Conservation (phyloP, 345 rosid species). For the Gossypium rotundifolium region DNA sequence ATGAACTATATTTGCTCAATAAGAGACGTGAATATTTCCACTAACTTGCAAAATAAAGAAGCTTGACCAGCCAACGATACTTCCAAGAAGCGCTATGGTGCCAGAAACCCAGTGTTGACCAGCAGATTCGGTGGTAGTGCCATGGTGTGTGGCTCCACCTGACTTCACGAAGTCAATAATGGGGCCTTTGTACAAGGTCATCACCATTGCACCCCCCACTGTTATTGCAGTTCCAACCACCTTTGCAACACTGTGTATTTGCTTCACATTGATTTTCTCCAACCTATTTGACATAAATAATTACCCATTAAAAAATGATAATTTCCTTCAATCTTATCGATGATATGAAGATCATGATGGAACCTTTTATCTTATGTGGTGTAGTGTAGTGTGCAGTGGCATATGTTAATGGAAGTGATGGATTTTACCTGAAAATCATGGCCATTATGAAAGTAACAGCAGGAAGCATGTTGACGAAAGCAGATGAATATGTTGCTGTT, state of each 20-base stretch:
- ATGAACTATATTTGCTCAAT: not conserved
- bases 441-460: slow-evolving; percentile 88
- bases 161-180: slow-evolving; percentile 40
- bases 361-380: not conserved
- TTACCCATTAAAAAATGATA: not conserved
- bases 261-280: slow-evolving; percentile 58
- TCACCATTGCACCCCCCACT: slow-evolving; percentile 80
- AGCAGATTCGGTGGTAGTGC: slow-evolving; percentile 24
- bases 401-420: not conserved
- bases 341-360: not conserved
- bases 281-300: slow-evolving; percentile 35
- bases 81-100: slow-evolving; percentile 56
- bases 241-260: slow-evolving; percentile 62
- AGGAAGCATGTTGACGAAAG: slow-evolving; percentile 66
- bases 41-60: slow-evolving; percentile 79
- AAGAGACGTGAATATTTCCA: not conserved
- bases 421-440: slow-evolving; percentile 61
- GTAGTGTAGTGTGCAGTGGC: not conserved
- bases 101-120: slow-evolving; percentile 65
- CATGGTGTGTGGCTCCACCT: slow-evolving; percentile 32
- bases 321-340: not conserved
- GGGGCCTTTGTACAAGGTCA: slow-evolving; percentile 93
- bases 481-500: slow-evolving; percentile 75
- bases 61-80: slow-evolving; percentile 67
- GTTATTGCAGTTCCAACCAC: slow-evolving; percentile 69